Evolutionary conservation across 768 basidiomycete genomes (phyloP).

Genomic region (Termitomyces sp.): DNA sequence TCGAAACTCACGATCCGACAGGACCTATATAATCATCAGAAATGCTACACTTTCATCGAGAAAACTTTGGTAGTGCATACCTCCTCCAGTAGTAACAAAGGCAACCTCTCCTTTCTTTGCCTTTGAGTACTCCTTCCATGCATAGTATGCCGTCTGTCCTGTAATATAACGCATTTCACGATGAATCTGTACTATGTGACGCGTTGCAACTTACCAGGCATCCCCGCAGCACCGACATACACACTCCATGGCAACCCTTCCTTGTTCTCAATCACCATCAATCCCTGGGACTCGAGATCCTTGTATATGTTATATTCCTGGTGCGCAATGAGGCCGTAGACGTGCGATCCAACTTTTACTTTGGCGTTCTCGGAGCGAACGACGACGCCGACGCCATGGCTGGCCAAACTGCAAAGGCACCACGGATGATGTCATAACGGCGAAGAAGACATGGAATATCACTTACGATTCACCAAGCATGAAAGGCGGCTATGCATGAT

Average conservation of each 20-base stretch:
- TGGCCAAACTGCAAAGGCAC: constrained; percentile 16
- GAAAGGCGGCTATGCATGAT: constrained; percentile 18
- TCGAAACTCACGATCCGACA: constrained; percentile 36
- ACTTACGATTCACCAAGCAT: constrained; percentile 31
- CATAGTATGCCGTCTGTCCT: constrained; percentile 35
- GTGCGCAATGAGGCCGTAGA: constrained; percentile 30
- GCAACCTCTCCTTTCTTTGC: constrained; percentile 36
- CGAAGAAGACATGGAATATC: background rate
- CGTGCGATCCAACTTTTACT: constrained; percentile 31
- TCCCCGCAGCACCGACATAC: constrained; percentile 46
- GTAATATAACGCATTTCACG: background rate
- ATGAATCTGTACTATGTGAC: background rate
- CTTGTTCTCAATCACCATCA: constrained; percentile 31
- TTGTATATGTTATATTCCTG: constrained; percentile 32
- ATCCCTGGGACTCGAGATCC: constrained; percentile 12
- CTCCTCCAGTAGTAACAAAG: constrained; percentile 36
- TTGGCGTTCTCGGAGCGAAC: constrained; percentile 32
- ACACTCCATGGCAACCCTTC: constrained; percentile 41
- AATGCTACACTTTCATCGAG: background rate
- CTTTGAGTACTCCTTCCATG: constrained; percentile 33
- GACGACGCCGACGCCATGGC: constrained; percentile 36
- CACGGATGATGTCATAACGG: background rate
- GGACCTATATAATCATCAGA: constrained; percentile 17
- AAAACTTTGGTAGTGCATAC: constrained; percentile 5
- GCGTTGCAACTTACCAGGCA: constrained; percentile 36